A percentile compares a stretch with the other conserved stretches of the same genome.
phyloP scores from a whole-genome alignment of 2,329 filamentous ascomycete genomes.

The Exophiala mesophila region DNA sequence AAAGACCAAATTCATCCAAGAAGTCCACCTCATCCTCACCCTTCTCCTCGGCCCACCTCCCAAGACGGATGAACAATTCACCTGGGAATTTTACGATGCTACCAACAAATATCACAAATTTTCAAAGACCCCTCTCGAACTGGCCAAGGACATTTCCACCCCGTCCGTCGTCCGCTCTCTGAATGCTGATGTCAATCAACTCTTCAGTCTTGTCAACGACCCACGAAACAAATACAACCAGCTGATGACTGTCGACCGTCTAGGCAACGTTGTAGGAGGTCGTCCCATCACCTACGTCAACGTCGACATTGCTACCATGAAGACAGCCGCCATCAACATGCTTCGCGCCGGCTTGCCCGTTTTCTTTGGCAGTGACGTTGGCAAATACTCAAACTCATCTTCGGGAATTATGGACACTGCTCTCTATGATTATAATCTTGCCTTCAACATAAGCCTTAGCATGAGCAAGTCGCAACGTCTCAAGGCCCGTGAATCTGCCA shows the following conservation, averaged over 20 bases:
- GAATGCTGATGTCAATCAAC: slow-evolving; percentile 57
- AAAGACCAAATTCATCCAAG: slow-evolving; percentile 71
- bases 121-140: slow-evolving; percentile 62
- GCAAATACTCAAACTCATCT: slow-evolving; percentile 66
- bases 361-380: slow-evolving; percentile 86
- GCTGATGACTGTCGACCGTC: slow-evolving; percentile 68
- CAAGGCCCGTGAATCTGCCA: slow-evolving; percentile 67
- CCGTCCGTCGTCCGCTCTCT: slow-evolving; percentile 54
- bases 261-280: slow-evolving; percentile 77
- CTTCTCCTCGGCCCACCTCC: slow-evolving; percentile 78
- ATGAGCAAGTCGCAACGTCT: slow-evolving; percentile 73
- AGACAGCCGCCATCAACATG: slow-evolving; percentile 69
- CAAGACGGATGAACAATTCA: slow-evolving; percentile 62
- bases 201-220: slow-evolving; percentile 81
- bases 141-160: slow-evolving; percentile 64
- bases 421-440: slow-evolving; percentile 73
- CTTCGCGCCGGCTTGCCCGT: slow-evolving; percentile 71
- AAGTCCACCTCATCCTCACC: slow-evolving; percentile 76
- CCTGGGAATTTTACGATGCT: slow-evolving; percentile 74
- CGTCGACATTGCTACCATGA: slow-evolving; percentile 68
- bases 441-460: slow-evolving; percentile 70
- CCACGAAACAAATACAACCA: slow-evolving; percentile 70
- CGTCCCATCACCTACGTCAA: slow-evolving; percentile 76
- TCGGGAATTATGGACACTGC: slow-evolving; percentile 75
- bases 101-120: slow-evolving; percentile 60